A percentile compares a stretch with the other conserved stretches of the same genome.
Evolutionary conservation across 495 filamentous ascomycete genomes (phyloP).

Genomic region (Clavariopsis aquatica): DNA sequence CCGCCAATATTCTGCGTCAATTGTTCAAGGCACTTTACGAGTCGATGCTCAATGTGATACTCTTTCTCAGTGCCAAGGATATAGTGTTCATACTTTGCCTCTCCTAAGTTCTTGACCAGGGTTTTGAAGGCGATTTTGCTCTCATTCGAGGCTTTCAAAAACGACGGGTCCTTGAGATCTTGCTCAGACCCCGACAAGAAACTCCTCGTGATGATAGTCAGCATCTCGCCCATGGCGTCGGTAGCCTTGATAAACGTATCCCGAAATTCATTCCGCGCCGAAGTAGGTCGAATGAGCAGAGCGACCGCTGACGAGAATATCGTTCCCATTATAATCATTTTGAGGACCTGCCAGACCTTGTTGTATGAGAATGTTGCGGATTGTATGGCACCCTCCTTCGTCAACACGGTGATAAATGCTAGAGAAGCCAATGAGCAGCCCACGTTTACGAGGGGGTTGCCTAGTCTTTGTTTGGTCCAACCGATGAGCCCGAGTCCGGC

Average conservation of each 20-base stretch:
- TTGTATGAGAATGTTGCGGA: constrained; percentile 73
- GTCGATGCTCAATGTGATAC: constrained; percentile 74
- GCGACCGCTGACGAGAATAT: constrained; percentile 72
- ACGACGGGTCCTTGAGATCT: constrained; percentile 65
- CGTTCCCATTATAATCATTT: constrained; percentile 88
- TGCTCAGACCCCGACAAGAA: constrained; percentile 85
- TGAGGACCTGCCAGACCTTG: constrained; percentile 84
- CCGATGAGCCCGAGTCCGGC: constrained; percentile 87
- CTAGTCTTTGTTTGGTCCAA: constrained; percentile 87
- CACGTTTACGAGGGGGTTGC: constrained; percentile 85
- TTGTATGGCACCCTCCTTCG: constrained; percentile 88
- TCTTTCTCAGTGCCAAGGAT: constrained; percentile 78
- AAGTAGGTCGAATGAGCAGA: constrained; percentile 76
- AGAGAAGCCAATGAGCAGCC: constrained; percentile 88
- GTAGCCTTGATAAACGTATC: constrained; percentile 74
- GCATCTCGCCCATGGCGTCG: constrained; percentile 73
- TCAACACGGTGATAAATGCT: constrained; percentile 86
- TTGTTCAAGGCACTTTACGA: constrained; percentile 82
- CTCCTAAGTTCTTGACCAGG: constrained; percentile 77
- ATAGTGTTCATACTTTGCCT: constrained; percentile 90
- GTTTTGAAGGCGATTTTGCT: constrained; percentile 70
- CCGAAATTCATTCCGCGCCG: constrained; percentile 73
- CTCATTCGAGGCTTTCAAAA: constrained; percentile 62
- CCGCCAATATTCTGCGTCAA: constrained; percentile 90
- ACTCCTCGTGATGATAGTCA: constrained; percentile 77